phyloP scores from a whole-genome alignment of 495 filamentous ascomycete genomes.

The Tuber calosporum region DNA sequence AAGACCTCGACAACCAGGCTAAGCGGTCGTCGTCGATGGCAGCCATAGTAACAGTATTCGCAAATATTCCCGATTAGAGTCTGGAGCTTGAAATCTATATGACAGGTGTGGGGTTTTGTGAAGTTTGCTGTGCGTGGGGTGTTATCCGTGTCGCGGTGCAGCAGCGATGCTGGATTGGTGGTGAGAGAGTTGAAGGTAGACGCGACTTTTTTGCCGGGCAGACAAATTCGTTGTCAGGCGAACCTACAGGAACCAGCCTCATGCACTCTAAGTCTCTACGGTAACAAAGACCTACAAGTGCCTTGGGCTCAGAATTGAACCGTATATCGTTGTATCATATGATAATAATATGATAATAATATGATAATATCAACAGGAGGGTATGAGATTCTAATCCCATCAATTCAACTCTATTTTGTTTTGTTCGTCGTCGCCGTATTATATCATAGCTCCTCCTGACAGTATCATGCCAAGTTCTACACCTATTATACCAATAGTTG shows the following conservation, averaged over 20 bases:
- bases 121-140: not conserved
- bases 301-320: not conserved
- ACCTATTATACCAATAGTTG: no score
- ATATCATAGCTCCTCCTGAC: no score
- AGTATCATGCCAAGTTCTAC: no score
- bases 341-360: no score
- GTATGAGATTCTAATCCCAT: no score
- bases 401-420: no score
- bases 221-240: not conserved
- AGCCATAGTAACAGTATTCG: conserved; percentile 20
- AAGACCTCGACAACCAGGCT: conserved; percentile 33
- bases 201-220: not conserved
- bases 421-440: no score
- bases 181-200: not conserved
- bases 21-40: conserved; percentile 26
- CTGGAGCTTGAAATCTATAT: not conserved
- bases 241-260: not conserved
- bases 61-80: not conserved
- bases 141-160: not conserved
- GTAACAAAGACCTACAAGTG: not conserved
- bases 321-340: no score
- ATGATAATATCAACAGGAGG: no score
- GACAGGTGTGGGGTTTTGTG: not conserved
- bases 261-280: not conserved
- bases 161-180: not conserved